Percentiles rank a stretch among this genome's conserved stretches.
Conservation (phyloP, 1,139 yeast species). For the Yamadazyma diddensiae region DNA sequence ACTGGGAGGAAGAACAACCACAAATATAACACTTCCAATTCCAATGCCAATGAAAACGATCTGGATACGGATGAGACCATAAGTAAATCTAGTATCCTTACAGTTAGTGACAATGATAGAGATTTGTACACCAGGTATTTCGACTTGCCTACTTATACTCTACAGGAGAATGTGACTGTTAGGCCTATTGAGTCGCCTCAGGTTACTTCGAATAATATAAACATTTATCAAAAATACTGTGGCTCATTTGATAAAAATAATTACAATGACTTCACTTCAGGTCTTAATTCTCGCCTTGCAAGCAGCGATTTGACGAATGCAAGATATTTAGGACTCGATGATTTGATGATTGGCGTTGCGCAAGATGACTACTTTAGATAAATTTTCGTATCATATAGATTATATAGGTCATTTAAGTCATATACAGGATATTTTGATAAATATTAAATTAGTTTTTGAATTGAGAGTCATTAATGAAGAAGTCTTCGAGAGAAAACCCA, state of each 20-base stretch:
- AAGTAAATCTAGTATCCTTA: constrained; percentile 7
- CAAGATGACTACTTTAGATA: constrained; percentile 30
- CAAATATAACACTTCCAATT: constrained; percentile 4
- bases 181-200: background rate
- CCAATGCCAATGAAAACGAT: constrained; percentile 1
- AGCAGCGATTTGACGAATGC: constrained; percentile 17
- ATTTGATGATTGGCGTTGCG: constrained; percentile 20
- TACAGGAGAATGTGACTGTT: background rate
- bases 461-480: constrained; percentile 9
- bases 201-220: background rate
- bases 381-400: constrained; percentile 1
- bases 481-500: constrained; percentile 2
- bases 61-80: constrained; percentile 1
- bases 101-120: constrained; percentile 11
- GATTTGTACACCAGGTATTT: constrained; percentile 11
- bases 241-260: constrained; percentile 15
- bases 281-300: constrained; percentile 9
- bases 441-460: constrained; percentile 3
- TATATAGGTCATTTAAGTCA: constrained; percentile 1
- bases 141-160: constrained; percentile 8
- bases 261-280: constrained; percentile 13
- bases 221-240: constrained; percentile 9
- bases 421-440: background rate
- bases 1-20: constrained; percentile 4
- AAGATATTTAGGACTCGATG: constrained; percentile 27